phyloP scores from a whole-genome alignment of 768 basidiomycete species.

The Collybia nuda region DNA sequence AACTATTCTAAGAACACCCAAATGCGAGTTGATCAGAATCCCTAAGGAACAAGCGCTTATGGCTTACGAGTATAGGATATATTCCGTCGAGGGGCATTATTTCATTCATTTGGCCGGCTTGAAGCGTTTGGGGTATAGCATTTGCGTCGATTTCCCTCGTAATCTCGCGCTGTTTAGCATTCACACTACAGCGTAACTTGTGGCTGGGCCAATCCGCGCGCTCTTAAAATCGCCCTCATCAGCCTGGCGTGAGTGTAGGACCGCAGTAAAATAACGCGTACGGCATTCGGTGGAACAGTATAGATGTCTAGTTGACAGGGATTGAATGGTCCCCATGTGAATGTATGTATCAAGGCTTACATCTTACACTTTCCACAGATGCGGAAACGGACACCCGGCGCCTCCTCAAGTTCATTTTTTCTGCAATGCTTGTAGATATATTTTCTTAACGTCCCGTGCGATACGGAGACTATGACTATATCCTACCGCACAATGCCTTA shows the following conservation, averaged over 20 bases:
- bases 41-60: not conserved
- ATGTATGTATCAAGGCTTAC: not conserved
- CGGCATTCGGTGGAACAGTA: constrained; percentile 2
- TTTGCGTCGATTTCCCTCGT: not conserved
- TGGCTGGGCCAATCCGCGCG: not conserved
- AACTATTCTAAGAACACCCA: not conserved
- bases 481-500: too few relatives aligned
- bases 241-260: not conserved
- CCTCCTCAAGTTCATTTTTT: not conserved
- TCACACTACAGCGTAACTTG: not conserved
- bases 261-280: not conserved
- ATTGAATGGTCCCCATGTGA: not conserved
- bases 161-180: not conserved
- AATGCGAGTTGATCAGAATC: not conserved
- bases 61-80: not conserved
- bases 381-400: not conserved
- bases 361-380: constrained; percentile 1
- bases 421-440: not conserved
- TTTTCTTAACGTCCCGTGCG: not conserved
- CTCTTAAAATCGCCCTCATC: not conserved
- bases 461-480: too few relatives aligned
- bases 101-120: too few relatives aligned
- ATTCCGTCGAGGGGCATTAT: not conserved
- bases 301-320: not conserved
- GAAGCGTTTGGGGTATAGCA: too few relatives aligned